These are phyloP conservation scores for Globisporangium viniferum DNA, from an alignment of 352 stramenopile species.

Conservation along the genomic window DNA sequence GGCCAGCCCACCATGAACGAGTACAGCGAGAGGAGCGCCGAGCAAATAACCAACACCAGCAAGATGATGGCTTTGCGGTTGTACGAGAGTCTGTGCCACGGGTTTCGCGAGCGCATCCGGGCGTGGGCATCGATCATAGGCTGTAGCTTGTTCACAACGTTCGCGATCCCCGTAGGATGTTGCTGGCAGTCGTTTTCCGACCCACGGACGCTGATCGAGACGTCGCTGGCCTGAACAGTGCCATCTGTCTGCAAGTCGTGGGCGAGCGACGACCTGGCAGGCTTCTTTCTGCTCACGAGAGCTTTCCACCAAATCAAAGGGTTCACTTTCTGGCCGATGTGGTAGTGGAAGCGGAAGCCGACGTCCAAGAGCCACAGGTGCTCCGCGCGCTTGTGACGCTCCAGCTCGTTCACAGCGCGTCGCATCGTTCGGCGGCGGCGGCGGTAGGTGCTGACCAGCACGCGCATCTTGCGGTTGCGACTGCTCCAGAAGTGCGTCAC, in stretches of 20 bases:
- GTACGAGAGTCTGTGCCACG: conserved; percentile 51
- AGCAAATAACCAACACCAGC: conserved; percentile 46
- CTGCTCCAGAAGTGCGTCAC: conserved; percentile 77
- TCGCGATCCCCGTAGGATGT: not conserved
- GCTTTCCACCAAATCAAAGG: conserved; percentile 18
- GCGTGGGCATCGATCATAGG: conserved; percentile 39
- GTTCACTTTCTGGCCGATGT: conserved; percentile 48
- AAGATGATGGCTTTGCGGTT: conserved; percentile 44
- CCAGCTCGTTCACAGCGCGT: conserved; percentile 44
- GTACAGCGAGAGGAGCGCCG: conserved; percentile 54
- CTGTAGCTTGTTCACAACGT: conserved; percentile 23
- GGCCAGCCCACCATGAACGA: conserved; percentile 72
- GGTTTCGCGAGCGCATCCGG: conserved; percentile 38
- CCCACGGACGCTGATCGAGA: conserved; percentile 27
- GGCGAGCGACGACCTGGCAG: conserved; percentile 9
- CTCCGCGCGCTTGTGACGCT: conserved; percentile 62
- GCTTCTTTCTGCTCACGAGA: conserved; percentile 1
- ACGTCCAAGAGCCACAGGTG: conserved; percentile 74
- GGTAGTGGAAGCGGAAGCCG: conserved; percentile 69
- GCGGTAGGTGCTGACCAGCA: conserved; percentile 75
- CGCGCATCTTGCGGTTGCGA: conserved; percentile 72
- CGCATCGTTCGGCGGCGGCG: conserved; percentile 50
- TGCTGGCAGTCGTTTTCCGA: conserved; percentile 9
- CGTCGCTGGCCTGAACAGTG: conserved; percentile 19
- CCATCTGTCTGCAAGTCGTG: conserved; percentile 10